phyloP scores from a whole-genome alignment of 2,329 filamentous ascomycete genomes.

The Elsinoe batatas region DNA sequence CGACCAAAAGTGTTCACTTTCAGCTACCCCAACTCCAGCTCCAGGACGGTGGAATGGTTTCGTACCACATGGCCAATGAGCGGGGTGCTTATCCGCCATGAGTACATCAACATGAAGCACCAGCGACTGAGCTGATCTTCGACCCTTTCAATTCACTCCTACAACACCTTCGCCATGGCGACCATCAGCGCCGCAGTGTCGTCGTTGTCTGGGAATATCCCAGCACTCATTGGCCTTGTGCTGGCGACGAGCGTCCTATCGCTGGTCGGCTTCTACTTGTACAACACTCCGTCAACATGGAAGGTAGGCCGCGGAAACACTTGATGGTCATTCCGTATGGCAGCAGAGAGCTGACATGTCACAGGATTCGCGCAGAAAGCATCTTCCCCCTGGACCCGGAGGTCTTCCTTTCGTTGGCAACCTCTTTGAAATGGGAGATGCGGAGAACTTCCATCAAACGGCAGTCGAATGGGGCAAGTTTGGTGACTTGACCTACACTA shows the following conservation, averaged over 20 bases:
- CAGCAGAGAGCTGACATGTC: not conserved
- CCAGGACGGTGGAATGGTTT: not conserved
- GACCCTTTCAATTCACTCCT: not conserved
- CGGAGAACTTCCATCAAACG: constrained; percentile 24
- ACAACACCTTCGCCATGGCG: not conserved
- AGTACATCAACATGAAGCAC: not conserved
- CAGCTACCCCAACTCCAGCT: not conserved
- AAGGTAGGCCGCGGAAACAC: not conserved
- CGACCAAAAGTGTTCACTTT: not conserved
- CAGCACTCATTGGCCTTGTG: not conserved
- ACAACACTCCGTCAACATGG: constrained; percentile 8
- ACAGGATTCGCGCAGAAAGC: constrained; percentile 25
- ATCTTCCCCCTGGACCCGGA: constrained; percentile 31
- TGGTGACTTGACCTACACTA: constrained; percentile 32
- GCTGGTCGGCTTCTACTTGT: not conserved
- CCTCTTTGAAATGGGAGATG: constrained; percentile 29
- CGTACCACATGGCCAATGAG: not conserved
- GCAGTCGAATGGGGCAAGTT: constrained; percentile 29
- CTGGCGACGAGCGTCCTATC: not conserved
- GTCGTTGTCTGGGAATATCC: constrained; percentile 4
- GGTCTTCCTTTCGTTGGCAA: constrained; percentile 34
- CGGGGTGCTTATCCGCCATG: not conserved
- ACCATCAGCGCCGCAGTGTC: constrained; percentile 1
- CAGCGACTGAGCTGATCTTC: not conserved
- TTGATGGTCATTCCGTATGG: not conserved